A percentile compares a stretch with the other conserved stretches of the same genome.
Evolutionary conservation across 495 filamentous ascomycete genomes (phyloP).

Genomic region (Annulohypoxylon bovei): DNA sequence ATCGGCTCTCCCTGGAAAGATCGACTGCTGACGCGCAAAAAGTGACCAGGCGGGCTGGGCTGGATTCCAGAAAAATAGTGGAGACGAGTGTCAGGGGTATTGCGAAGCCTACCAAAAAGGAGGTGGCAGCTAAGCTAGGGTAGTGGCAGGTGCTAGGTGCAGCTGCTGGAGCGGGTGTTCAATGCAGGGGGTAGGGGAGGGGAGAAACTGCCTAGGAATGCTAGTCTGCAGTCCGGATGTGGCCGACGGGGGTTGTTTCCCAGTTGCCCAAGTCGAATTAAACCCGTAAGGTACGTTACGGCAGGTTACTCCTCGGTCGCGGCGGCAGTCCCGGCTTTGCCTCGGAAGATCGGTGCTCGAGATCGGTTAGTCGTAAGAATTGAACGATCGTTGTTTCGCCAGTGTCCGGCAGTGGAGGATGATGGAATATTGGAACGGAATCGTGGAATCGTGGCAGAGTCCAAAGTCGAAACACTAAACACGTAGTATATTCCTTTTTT

Average conservation of each 20-base stretch:
- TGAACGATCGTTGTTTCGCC: constrained; percentile 33
- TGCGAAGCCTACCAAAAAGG: constrained; percentile 17
- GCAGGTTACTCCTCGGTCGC: constrained; percentile 25
- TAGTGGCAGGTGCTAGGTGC: constrained; percentile 34
- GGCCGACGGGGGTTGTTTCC: constrained; percentile 27
- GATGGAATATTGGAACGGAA: constrained; percentile 23
- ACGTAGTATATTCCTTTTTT: background rate
- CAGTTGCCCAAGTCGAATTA: constrained; percentile 21
- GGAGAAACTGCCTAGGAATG: background rate
- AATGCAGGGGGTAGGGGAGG: constrained; percentile 37
- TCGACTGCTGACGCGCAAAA: constrained; percentile 47
- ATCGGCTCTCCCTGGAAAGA: constrained; percentile 26
- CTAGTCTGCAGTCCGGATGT: constrained; percentile 27
- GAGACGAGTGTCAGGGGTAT: constrained; percentile 22
- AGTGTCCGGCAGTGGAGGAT: constrained; percentile 16
- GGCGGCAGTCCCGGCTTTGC: constrained; percentile 34
- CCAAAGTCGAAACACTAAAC: too few relatives aligned
- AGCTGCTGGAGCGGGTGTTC: constrained; percentile 33
- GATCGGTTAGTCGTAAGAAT: constrained; percentile 9
- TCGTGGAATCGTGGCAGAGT: constrained; percentile 29
- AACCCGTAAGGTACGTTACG: constrained; percentile 13
- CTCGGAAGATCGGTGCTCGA: constrained; percentile 31
- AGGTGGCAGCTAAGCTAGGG: constrained; percentile 32
- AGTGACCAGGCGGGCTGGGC: constrained; percentile 40
- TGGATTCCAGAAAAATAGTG: constrained; percentile 17